Evolutionary conservation across 805 yeast genomes (phyloP), one percentile per base, ranked within the genome.

Genomic region (Scheffersomyces coipomensis): DNA sequence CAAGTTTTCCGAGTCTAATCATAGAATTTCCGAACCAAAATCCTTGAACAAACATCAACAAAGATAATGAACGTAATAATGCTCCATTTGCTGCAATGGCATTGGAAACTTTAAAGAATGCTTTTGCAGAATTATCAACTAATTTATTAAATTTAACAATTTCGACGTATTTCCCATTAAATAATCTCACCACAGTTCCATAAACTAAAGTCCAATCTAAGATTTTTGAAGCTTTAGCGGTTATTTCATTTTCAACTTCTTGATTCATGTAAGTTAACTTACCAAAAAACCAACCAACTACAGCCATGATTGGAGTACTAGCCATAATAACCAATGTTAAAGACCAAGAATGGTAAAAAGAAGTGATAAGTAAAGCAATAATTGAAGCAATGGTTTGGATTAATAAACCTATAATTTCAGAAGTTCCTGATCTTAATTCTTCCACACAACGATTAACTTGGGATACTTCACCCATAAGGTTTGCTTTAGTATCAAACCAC

Each of bases 11-110:
- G 4, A 62, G 58, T 25, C 62, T 59, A 3, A 88, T 82, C 68
- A 86, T 73, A 33, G 70, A 71, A 21, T 83, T 76, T 1, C 98
- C 99, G 63, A 84, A 91, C 88, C 95, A 89, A 51, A 93, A 86
- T 0, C 91, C 95, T 60, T 88, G 96, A 2, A 90, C 85, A 66
- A 91, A 89, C 81, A 89, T 82, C 54, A 81, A 56, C 27, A 88
- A 65, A 0, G 83, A 73, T 3, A 90, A 48, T 18, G 76, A 62
- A 49, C 83, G 76, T 36, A 83, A 59, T 0, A 76, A 31, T 0
- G 85, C 83, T 17, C 75, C 58, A 53, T 88, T 89, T 0, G 75
- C 52, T 10, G 81, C 66, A 4, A 78, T 62, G 12, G 69, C 73
- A 19, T 78, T 52, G n/a, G 78, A 68, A 30, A 71, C 52, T 32